These are phyloP conservation scores for Ophiocordyceps camponoti-floridani DNA, from an alignment of 2,329 filamentous ascomycete genomes.

Conservation along the genomic window DNA sequence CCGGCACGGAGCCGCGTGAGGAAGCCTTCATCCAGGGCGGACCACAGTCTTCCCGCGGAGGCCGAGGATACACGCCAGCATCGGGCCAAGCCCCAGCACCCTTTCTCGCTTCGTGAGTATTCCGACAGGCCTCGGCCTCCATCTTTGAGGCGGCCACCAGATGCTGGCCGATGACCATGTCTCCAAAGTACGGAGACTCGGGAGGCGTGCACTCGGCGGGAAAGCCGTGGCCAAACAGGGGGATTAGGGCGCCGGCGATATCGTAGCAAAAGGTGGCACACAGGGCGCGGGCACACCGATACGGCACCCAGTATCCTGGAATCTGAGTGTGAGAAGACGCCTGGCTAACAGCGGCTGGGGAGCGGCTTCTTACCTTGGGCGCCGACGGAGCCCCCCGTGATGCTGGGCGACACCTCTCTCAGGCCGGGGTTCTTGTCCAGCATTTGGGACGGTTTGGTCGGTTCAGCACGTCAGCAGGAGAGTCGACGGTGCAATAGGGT, in stretches of 20 bases:
- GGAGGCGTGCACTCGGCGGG: slow-evolving; percentile 50
- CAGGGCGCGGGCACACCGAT: slow-evolving; percentile 64
- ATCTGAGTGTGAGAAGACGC: not conserved
- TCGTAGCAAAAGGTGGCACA: slow-evolving; percentile 78
- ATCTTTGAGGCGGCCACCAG: slow-evolving; percentile 34
- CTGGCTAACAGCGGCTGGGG: too few relatives aligned
- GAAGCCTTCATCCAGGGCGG: not conserved
- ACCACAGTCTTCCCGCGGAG: not conserved
- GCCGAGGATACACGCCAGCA: not conserved
- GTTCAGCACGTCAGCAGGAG: slow-evolving; percentile 1
- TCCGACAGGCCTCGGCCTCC: slow-evolving; percentile 17
- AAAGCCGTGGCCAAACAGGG: slow-evolving; percentile 76
- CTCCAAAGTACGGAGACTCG: slow-evolving; percentile 42
- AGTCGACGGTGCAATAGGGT: not conserved
- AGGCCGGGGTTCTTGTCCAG: slow-evolving; percentile 62
- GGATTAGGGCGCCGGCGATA: slow-evolving; percentile 73
- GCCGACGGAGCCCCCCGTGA: slow-evolving; percentile 77
- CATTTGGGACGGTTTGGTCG: slow-evolving; percentile 84
- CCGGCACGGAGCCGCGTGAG: not conserved
- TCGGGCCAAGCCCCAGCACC: not conserved
- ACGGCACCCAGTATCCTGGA: slow-evolving; percentile 96
- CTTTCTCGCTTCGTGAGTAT: slow-evolving; percentile 1
- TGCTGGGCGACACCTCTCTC: slow-evolving; percentile 79
- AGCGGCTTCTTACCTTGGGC: slow-evolving; percentile 54
- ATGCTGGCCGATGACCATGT: slow-evolving; percentile 44